Evolutionary conservation across 345 rosid genomes (phyloP).

Genomic region (Syzygium jambos): DNA sequence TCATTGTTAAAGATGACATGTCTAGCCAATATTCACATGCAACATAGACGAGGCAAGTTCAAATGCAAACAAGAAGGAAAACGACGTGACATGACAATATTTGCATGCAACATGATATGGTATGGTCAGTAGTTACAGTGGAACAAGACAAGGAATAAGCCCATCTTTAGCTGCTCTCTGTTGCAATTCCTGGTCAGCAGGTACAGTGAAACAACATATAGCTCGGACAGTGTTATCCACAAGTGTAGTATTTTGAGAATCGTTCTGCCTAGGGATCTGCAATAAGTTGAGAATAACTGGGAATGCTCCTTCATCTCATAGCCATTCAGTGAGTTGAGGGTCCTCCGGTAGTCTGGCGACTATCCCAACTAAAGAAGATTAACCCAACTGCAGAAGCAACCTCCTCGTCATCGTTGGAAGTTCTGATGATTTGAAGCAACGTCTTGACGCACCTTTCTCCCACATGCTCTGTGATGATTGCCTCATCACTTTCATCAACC

Average conservation of each 20-base stretch:
- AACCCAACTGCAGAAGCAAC: constrained; percentile 26
- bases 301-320: constrained; percentile 36
- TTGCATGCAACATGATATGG: too few relatives aligned
- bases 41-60: too few relatives aligned
- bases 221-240: constrained; percentile 50
- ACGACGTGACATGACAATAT: too few relatives aligned
- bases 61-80: too few relatives aligned
- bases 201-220: constrained; percentile 34
- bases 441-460: constrained; percentile 27
- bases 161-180: constrained; percentile 42
- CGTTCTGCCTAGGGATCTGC: constrained; percentile 10
- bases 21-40: too few relatives aligned
- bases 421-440: constrained; percentile 33
- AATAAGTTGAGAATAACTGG: constrained; percentile 12
- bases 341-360: constrained; percentile 45
- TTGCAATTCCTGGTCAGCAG: constrained; percentile 40
- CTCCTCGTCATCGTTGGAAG: constrained; percentile 38
- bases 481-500: constrained; percentile 39
- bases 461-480: constrained; percentile 37
- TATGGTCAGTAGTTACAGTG: too few relatives aligned
- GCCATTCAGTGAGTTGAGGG: constrained; percentile 40
- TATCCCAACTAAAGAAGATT: constrained; percentile 10
- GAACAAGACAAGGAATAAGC: constrained; percentile 18
- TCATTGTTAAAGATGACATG: too few relatives aligned
- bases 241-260: constrained; percentile 17